These are phyloP conservation scores for Pseudonectria foliicola DNA, from an alignment of 2,329 filamentous ascomycete genomes.

Conservation along the genomic window DNA sequence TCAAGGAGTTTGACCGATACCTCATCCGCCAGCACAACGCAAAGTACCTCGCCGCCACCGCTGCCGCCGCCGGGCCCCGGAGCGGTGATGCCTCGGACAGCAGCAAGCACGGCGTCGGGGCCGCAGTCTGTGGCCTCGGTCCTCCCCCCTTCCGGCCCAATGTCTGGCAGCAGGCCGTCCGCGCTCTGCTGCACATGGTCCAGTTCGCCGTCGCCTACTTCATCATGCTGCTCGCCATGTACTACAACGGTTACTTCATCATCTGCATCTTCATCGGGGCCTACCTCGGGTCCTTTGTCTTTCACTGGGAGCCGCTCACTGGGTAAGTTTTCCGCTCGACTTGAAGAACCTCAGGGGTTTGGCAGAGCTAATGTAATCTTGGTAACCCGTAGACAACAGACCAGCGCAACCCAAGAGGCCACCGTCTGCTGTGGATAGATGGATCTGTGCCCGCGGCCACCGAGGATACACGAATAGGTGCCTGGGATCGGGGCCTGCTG, in stretches of 20 bases:
- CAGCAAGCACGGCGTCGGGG: slow-evolving; percentile 14
- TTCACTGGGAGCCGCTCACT: slow-evolving; percentile 57
- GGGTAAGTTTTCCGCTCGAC: slow-evolving; percentile 18
- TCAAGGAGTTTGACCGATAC: slow-evolving; percentile 66
- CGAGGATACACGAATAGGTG: too few relatives aligned
- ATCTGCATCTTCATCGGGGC: slow-evolving; percentile 74
- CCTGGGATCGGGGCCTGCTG: too few relatives aligned
- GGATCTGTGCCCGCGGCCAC: neutral
- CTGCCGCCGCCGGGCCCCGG: slow-evolving; percentile 6
- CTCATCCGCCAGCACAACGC: slow-evolving; percentile 47
- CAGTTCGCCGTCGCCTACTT: slow-evolving; percentile 74
- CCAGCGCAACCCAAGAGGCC: slow-evolving; percentile 30
- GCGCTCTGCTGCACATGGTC: slow-evolving; percentile 60
- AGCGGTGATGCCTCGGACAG: slow-evolving; percentile 12
- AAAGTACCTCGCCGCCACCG: slow-evolving; percentile 18
- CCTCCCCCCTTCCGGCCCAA: slow-evolving; percentile 46
- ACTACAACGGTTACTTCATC: slow-evolving; percentile 67
- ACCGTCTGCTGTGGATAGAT: slow-evolving; percentile 35
- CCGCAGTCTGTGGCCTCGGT: slow-evolving; percentile 4
- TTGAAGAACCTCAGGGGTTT: too few relatives aligned
- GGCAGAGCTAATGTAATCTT: slow-evolving; percentile 1
- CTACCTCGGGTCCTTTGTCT: slow-evolving; percentile 64
- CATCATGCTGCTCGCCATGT: slow-evolving; percentile 56
- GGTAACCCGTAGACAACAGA: slow-evolving; percentile 15
- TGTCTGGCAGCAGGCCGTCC: slow-evolving; percentile 56